These are phyloP conservation scores for Bjerkandera adusta DNA, from an alignment of 1,284 basidiomycete genomes.

Conservation along the genomic window DNA sequence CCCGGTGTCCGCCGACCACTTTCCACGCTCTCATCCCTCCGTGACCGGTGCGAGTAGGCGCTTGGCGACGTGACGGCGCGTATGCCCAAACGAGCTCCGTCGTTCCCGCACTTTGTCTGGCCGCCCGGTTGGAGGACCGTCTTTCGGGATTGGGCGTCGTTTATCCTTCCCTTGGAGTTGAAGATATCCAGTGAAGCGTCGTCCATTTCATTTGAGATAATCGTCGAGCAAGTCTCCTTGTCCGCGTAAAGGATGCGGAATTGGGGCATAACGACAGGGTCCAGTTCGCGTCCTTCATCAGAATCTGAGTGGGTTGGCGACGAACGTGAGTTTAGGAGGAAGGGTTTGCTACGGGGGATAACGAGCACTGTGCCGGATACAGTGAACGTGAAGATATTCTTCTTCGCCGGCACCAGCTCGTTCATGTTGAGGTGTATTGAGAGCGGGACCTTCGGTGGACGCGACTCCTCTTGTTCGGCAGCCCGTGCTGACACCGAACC, in stretches of 20 bases:
- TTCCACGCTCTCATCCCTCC: slow-evolving; percentile 21
- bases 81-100: slow-evolving; percentile 56
- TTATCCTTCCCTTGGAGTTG: slow-evolving; percentile 54
- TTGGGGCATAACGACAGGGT: slow-evolving; percentile 57
- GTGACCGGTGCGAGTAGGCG: slow-evolving; percentile 13
- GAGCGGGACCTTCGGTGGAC: slow-evolving; percentile 51
- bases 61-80: slow-evolving; percentile 30
- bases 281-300: slow-evolving; percentile 37
- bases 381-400: slow-evolving; percentile 61
- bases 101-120: slow-evolving; percentile 52
- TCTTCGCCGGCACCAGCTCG: slow-evolving; percentile 62
- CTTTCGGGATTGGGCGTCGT: slow-evolving; percentile 56
- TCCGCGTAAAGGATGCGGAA: slow-evolving; percentile 68
- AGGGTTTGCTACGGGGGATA: slow-evolving; percentile 36
- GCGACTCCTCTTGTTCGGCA: slow-evolving; percentile 23
- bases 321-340: slow-evolving; percentile 19
- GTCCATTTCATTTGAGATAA: slow-evolving; percentile 56
- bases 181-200: slow-evolving; percentile 55
- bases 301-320: slow-evolving; percentile 19
- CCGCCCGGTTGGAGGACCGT: slow-evolving; percentile 59
- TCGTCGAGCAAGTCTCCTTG: slow-evolving; percentile 50
- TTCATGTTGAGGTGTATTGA: slow-evolving; percentile 79
- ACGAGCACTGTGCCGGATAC: slow-evolving; percentile 66
- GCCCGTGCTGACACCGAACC: slow-evolving; percentile 26
- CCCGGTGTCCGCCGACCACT: slow-evolving; percentile 24